Conservation (phyloP, 768 basidiomycete species). For the Gelatoporia subvermispora region DNA sequence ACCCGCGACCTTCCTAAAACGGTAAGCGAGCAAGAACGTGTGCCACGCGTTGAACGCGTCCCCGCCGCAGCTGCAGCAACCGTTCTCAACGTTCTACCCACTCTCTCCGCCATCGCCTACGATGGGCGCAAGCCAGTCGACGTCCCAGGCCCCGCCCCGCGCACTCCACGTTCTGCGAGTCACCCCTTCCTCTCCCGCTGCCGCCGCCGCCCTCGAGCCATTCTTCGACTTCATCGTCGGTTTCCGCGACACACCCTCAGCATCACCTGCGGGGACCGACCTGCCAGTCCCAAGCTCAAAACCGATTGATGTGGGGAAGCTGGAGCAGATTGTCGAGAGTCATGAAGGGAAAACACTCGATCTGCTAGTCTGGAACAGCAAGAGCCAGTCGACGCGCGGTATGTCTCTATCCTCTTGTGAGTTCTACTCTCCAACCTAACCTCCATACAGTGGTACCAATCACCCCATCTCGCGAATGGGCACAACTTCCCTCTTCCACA, state of each 20-base stretch:
- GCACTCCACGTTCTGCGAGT: conserved; percentile 88
- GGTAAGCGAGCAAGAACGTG: too few relatives aligned
- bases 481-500: conserved; percentile 29
- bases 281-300: conserved; percentile 40
- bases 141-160: conserved; percentile 48
- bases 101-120: neutral
- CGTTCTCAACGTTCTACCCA: too few relatives aligned
- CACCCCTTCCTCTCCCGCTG: conserved; percentile 84
- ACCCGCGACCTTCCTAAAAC: too few relatives aligned
- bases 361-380: conserved; percentile 81
- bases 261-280: conserved; percentile 19
- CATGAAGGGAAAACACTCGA: conserved; percentile 70
- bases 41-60: too few relatives aligned
- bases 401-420: conserved; percentile 2
- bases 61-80: too few relatives aligned
- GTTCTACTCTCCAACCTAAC: neutral
- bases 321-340: conserved; percentile 78
- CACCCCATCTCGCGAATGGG: conserved; percentile 83
- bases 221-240: conserved; percentile 98
- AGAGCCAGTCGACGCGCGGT: conserved; percentile 70
- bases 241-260: conserved; percentile 65
- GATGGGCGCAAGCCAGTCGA: conserved; percentile 78
- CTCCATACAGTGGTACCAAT: conserved; percentile 68
- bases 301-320: conserved; percentile 56
- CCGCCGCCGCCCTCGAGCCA: conserved; percentile 77